Percentiles rank a stretch among this genome's conserved stretches.
These are phyloP conservation scores for Trichoderma asperellum DNA, from an alignment of 2,329 filamentous ascomycete species.

Conservation along the genomic window DNA sequence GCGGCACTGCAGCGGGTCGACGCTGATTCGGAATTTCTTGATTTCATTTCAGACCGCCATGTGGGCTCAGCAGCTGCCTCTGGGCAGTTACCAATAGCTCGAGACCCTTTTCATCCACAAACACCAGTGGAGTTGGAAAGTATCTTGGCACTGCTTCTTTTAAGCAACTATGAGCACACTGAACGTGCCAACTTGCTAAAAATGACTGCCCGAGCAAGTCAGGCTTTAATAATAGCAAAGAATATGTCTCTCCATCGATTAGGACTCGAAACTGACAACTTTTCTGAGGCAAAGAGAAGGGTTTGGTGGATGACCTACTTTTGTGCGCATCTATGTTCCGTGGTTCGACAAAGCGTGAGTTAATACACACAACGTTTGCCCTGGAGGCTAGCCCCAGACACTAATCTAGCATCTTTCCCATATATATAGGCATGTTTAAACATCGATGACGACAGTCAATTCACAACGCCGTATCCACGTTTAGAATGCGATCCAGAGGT, in stretches of 20 bases:
- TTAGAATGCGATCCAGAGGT: neutral
- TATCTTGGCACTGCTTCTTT: neutral
- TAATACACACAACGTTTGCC: neutral
- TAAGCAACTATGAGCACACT: constrained; percentile 2
- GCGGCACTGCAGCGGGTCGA: neutral
- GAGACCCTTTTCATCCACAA: neutral
- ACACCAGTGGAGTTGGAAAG: neutral
- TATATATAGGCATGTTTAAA: constrained; percentile 1
- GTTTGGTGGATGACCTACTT: neutral
- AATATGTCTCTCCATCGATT: neutral
- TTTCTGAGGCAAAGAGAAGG: neutral
- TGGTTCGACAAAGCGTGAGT: constrained; percentile 4
- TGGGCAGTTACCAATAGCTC: neutral
- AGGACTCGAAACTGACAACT: neutral
- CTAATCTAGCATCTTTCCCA: neutral
- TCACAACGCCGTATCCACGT: neutral
- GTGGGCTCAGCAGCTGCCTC: neutral
- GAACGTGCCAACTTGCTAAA: neutral
- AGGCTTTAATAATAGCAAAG: neutral
- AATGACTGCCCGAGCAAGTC: neutral
- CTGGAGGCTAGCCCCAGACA: neutral
- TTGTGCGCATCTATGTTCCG: neutral
- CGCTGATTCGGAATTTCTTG: neutral
- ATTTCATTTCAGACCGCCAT: neutral
- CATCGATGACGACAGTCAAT: neutral